Evolutionary conservation across 2,329 filamentous ascomycete genomes (phyloP).

Genomic region (Neonectria sp.): DNA sequence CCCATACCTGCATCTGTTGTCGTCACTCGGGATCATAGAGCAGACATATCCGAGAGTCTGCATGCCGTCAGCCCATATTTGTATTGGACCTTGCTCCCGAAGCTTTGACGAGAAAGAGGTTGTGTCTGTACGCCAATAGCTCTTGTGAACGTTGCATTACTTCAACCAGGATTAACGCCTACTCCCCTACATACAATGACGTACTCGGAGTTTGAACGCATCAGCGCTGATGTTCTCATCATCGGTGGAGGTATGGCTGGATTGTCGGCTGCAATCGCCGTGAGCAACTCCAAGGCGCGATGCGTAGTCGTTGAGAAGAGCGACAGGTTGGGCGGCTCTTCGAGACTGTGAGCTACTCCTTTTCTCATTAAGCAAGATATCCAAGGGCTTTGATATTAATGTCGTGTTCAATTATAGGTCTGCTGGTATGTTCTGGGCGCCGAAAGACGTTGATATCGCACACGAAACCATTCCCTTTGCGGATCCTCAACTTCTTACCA

Average conservation of each 20-base stretch:
- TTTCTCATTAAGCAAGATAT: neutral
- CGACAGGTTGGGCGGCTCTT: constrained; percentile 27
- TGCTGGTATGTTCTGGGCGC: constrained; percentile 36
- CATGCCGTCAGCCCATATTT: constrained; percentile 15
- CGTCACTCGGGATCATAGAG: neutral
- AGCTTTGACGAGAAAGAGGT: neutral
- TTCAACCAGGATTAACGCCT: neutral
- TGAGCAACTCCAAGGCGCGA: constrained; percentile 15
- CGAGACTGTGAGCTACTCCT: constrained; percentile 11
- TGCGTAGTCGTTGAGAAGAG: constrained; percentile 30
- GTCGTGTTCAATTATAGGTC: constrained; percentile 3
- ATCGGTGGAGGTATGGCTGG: constrained; percentile 35
- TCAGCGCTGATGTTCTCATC: constrained; percentile 32
- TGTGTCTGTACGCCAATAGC: neutral
- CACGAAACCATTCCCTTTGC: constrained; percentile 26
- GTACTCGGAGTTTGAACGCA: constrained; percentile 1
- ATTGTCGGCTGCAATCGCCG: constrained; percentile 26
- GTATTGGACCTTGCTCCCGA: neutral
- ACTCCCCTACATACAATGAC: constrained; percentile 3
- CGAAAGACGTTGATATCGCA: constrained; percentile 15
- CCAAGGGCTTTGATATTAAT: neutral
- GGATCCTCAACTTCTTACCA: constrained; percentile 24
- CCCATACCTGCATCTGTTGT: neutral
- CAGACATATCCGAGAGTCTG: neutral
- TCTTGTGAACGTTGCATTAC: neutral